These are phyloP conservation scores for Silene noctiflora DNA, from an alignment of 179 eudicot species.

Conservation along the genomic window DNA sequence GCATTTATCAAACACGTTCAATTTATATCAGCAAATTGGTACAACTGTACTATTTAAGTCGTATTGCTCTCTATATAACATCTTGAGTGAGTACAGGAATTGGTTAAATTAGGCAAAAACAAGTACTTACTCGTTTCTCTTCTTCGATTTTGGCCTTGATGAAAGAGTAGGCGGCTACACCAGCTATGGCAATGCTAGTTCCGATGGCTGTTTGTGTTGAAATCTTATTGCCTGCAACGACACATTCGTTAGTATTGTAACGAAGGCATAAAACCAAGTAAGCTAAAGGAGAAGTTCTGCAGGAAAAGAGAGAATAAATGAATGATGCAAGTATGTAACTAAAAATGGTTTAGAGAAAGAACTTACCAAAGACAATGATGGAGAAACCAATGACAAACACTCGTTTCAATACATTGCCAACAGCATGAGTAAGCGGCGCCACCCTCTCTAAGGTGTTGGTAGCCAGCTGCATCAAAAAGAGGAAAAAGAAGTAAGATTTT, in stretches of 20 bases:
- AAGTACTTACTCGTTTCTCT: slow-evolving; percentile 76
- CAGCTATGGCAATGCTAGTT: slow-evolving; percentile 89
- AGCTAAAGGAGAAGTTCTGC: not conserved
- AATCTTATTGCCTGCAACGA: slow-evolving; percentile 76
- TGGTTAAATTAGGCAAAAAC: not conserved
- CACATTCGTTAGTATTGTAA: not conserved
- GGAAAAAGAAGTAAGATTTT: not conserved
- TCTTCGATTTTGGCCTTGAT: slow-evolving; percentile 93
- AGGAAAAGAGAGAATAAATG: not conserved
- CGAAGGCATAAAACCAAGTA: not conserved
- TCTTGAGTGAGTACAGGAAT: not conserved
- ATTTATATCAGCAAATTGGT: not conserved
- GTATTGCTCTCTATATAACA: too few species aligned
- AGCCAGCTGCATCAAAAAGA: slow-evolving; percentile 56
- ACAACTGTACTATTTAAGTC: too few species aligned
- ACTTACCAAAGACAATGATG: slow-evolving; percentile 74
- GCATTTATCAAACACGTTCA: slow-evolving; percentile 13
- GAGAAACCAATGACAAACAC: slow-evolving; percentile 98
- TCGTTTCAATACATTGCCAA: slow-evolving; percentile 96
- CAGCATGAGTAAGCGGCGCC: slow-evolving; percentile 97
- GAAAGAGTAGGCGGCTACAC: slow-evolving; percentile 83
- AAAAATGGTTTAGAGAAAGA: not conserved
- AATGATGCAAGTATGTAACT: not conserved
- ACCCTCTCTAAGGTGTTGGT: slow-evolving; percentile 99
- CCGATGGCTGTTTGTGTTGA: slow-evolving; percentile 95